phyloP scores from a whole-genome alignment of 108 stramenopile genomes.

The Conticribra guillardii region DNA sequence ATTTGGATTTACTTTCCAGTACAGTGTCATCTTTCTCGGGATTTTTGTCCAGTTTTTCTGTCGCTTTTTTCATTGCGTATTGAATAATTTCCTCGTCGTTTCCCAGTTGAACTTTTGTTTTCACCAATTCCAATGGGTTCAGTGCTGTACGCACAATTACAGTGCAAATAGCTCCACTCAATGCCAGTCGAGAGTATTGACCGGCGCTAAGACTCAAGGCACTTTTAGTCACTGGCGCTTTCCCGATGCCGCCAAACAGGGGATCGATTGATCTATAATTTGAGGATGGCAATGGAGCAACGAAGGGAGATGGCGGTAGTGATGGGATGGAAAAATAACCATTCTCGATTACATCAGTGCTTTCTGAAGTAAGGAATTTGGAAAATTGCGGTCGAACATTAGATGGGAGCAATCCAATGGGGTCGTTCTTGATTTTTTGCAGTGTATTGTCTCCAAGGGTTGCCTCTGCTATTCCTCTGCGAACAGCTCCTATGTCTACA shows the following conservation, averaged over 20 bases:
- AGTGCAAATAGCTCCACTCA: slow-evolving; percentile 84
- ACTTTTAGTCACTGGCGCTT: slow-evolving; percentile 74
- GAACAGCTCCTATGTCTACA: slow-evolving; percentile 26
- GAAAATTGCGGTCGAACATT: slow-evolving; percentile 59
- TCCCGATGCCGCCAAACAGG: slow-evolving; percentile 82
- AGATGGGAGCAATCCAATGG: slow-evolving; percentile 66
- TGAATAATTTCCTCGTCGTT: slow-evolving; percentile 78
- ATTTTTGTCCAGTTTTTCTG: slow-evolving; percentile 6
- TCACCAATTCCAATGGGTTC: slow-evolving; percentile 87
- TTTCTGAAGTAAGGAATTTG: slow-evolving; percentile 17
- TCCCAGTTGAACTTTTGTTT: slow-evolving; percentile 86
- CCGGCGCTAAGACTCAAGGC: slow-evolving; percentile 62
- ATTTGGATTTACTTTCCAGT: neutral
- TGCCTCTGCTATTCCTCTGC: slow-evolving; percentile 8
- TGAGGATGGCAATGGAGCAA: slow-evolving; percentile 40
- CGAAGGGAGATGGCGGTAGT: slow-evolving; percentile 48
- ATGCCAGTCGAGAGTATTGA: slow-evolving; percentile 78
- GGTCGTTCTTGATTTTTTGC: slow-evolving; percentile 54
- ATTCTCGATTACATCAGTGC: slow-evolving; percentile 22
- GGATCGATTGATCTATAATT: slow-evolving; percentile 79
- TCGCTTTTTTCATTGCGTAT: slow-evolving; percentile 34
- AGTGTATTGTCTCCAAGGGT: slow-evolving; percentile 37
- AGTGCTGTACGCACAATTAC: slow-evolving; percentile 82
- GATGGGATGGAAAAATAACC: slow-evolving; percentile 61
- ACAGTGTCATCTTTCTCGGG: neutral